Percentiles rank a stretch among this genome's conserved stretches.
These are phyloP conservation scores for Diaporthe eres DNA, from an alignment of 2,329 filamentous ascomycete genomes.

Conservation along the genomic window DNA sequence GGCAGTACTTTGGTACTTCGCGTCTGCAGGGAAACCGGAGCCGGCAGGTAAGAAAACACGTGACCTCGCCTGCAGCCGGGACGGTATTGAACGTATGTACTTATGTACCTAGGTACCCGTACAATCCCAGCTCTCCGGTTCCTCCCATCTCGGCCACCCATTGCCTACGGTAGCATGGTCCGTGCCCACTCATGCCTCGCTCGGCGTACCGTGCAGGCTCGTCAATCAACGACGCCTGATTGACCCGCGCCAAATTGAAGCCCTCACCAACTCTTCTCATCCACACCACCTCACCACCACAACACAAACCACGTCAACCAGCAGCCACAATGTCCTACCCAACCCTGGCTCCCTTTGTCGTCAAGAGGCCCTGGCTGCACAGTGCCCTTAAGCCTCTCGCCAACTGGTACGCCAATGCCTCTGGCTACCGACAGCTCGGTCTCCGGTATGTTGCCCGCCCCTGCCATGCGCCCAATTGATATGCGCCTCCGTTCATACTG, in stretches of 20 bases:
- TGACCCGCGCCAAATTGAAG: conserved; percentile 42
- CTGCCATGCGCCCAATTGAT: conserved; percentile 21
- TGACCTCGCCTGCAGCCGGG: neutral
- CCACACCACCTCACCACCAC: conserved; percentile 42
- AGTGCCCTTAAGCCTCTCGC: conserved; percentile 84
- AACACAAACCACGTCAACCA: conserved; percentile 41
- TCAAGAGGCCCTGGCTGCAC: conserved; percentile 88
- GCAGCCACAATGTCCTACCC: conserved; percentile 75
- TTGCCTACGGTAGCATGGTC: neutral
- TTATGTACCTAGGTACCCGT: neutral
- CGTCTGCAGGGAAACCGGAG: neutral
- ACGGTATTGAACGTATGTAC: neutral
- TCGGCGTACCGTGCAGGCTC: conserved; percentile 21
- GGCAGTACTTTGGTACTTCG: neutral
- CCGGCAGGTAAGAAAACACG: neutral
- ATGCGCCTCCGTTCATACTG: neutral
- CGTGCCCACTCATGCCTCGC: conserved; percentile 26
- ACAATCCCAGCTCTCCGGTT: conserved; percentile 27
- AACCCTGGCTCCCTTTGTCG: conserved; percentile 81
- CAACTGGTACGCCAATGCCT: conserved; percentile 89
- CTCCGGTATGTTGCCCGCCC: conserved; percentile 75
- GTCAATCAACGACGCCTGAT: conserved; percentile 37
- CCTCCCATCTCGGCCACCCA: conserved; percentile 23
- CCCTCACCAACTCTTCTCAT: conserved; percentile 43
- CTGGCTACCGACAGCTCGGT: conserved; percentile 94